Conservation (phyloP, 2,329 filamentous ascomycete species). For the Penicillium paneum region DNA sequence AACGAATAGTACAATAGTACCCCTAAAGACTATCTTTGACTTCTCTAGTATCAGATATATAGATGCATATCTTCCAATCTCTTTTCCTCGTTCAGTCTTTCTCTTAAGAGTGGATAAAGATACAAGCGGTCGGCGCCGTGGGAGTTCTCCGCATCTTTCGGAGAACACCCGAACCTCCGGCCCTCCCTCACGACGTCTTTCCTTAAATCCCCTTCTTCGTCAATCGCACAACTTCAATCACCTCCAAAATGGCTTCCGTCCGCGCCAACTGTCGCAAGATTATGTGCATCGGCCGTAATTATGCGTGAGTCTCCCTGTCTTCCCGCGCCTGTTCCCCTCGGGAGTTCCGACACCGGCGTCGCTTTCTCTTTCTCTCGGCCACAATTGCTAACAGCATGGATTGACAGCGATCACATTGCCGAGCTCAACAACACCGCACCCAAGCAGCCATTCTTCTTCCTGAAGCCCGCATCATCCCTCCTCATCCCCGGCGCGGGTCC, state of each 20-base stretch:
- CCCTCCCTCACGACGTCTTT: background rate
- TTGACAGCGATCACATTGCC: constrained; percentile 76
- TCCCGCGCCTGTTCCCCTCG: background rate
- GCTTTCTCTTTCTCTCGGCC: background rate
- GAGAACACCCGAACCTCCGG: constrained; percentile 15
- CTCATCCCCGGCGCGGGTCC: constrained; percentile 74
- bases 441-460: constrained; percentile 98
- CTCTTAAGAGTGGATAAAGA: constrained; percentile 8
- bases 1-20: background rate
- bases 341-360: background rate
- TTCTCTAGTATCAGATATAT: background rate
- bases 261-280: constrained; percentile 65
- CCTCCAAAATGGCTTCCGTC: constrained; percentile 44
- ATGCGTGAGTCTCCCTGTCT: constrained; percentile 65
- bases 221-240: constrained; percentile 23
- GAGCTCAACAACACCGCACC: constrained; percentile 85
- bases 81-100: background rate
- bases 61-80: background rate
- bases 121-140: constrained; percentile 12
- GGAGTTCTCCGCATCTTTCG: constrained; percentile 28
- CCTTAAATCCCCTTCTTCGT: background rate
- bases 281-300: constrained; percentile 93
- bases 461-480: constrained; percentile 88
- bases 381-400: constrained; percentile 1
- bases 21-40: too few species aligned